phyloP scores from a whole-genome alignment of 176 grass and related monocot species.

The Alopecurus myosuroides region DNA sequence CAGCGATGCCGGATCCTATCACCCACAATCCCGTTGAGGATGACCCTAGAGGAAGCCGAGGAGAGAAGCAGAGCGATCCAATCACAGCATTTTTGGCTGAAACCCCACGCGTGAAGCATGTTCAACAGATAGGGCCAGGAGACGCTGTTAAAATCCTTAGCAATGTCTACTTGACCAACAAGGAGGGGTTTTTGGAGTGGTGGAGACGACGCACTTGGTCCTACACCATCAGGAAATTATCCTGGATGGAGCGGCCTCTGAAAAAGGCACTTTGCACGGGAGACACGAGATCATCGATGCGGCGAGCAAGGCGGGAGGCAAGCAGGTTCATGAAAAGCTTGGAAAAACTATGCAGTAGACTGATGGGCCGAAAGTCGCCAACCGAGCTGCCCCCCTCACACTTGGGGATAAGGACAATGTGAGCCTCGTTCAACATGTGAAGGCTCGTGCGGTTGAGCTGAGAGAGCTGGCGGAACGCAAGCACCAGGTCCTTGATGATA shows the following conservation, averaged over 20 bases:
- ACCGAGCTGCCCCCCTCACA: accelerated
- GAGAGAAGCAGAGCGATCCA: not conserved
- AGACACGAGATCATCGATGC: not conserved
- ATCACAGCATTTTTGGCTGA: not conserved
- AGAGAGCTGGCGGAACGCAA: not conserved
- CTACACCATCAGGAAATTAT: not conserved
- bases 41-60: not conserved
- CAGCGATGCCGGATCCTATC: accelerated
- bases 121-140: not conserved
- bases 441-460: not conserved
- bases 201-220: not conserved
- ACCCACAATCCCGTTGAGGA: not conserved
- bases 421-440: accelerated
- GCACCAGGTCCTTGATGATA: too few species aligned
- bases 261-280: not conserved
- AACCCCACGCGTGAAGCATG: not conserved
- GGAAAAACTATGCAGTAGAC: not conserved
- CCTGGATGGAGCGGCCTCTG: not conserved
- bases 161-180: not conserved
- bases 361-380: not conserved
- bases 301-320: not conserved
- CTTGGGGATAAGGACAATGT: not conserved
- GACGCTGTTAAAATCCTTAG: not conserved
- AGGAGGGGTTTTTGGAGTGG: accelerated
- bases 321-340: not conserved